Percentiles rank a stretch among this genome's conserved stretches.
These are phyloP conservation scores for Solanum bukasovii DNA, from an alignment of 257 asterid genomes.

Conservation along the genomic window DNA sequence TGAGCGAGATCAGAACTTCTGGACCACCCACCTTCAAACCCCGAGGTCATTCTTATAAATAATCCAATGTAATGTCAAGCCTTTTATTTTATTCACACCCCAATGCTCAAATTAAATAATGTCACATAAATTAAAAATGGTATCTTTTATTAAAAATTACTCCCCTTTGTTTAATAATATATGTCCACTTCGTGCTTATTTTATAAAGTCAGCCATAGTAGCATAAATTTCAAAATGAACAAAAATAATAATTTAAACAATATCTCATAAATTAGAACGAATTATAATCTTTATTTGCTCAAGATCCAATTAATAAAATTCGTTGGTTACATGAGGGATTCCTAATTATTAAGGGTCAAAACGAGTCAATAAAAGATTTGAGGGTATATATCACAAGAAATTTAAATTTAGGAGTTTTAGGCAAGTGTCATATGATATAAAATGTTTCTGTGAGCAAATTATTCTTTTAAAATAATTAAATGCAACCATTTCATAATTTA, in stretches of 20 bases:
- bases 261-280: too few relatives aligned
- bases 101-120: too few relatives aligned
- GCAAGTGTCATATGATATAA: neutral
- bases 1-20: neutral
- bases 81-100: too few relatives aligned
- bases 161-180: too few relatives aligned
- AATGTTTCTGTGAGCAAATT: neutral
- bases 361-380: neutral
- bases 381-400: neutral
- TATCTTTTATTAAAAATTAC: too few relatives aligned
- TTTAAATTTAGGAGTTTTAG: neutral
- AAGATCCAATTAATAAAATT: neutral
- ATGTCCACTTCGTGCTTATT: too few relatives aligned
- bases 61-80: too few relatives aligned
- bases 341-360: neutral
- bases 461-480: neutral
- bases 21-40: neutral
- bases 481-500: neutral
- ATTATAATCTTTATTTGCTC: neutral
- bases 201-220: too few relatives aligned
- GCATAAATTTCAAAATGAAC: neutral
- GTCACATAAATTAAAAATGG: too few relatives aligned
- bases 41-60: too few relatives aligned
- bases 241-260: neutral
- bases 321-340: neutral